phyloP scores from a whole-genome alignment of 805 yeast species.

The Osmozyma mogii region DNA sequence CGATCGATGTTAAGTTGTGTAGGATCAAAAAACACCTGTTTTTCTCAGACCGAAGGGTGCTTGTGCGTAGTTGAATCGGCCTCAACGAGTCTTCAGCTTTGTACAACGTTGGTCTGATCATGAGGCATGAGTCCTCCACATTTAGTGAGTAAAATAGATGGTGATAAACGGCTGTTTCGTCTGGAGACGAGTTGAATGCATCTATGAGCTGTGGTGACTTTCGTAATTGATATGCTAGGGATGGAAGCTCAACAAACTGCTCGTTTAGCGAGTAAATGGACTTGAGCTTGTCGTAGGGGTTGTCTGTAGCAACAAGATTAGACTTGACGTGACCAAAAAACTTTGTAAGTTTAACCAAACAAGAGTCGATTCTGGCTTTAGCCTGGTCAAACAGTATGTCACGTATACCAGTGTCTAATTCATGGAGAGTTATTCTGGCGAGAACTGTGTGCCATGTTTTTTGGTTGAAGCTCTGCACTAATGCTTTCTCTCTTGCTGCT shows the following conservation, averaged over 20 bases:
- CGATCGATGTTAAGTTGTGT: too few relatives aligned
- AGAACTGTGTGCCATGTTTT: conserved; percentile 22
- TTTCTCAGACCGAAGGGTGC: too few relatives aligned
- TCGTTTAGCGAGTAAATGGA: conserved; percentile 18
- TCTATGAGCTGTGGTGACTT: conserved; percentile 28
- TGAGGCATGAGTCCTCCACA: conserved; percentile 12
- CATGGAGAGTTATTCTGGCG: conserved; percentile 24
- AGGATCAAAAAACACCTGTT: too few relatives aligned
- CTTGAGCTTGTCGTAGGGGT: conserved; percentile 16
- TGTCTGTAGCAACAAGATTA: conserved; percentile 5
- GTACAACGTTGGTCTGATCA: conserved; percentile 26
- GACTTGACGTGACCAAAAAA: conserved; percentile 20
- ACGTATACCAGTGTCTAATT: conserved; percentile 27
- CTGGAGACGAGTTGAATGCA: conserved; percentile 37
- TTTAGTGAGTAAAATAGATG: conserved; percentile 19
- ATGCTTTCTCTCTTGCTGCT: conserved; percentile 18
- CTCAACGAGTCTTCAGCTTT: conserved; percentile 3
- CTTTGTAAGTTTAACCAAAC: conserved; percentile 18
- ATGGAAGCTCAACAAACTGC: conserved; percentile 21
- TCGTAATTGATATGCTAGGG: conserved; percentile 25
- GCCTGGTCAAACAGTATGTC: conserved; percentile 24
- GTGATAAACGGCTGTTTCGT: conserved; percentile 37
- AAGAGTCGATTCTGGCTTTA: conserved; percentile 18
- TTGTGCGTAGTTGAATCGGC: too few relatives aligned
- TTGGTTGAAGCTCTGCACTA: conserved; percentile 26